Conservation (phyloP, 495 filamentous ascomycete species). For the Penicillium alfredii region DNA sequence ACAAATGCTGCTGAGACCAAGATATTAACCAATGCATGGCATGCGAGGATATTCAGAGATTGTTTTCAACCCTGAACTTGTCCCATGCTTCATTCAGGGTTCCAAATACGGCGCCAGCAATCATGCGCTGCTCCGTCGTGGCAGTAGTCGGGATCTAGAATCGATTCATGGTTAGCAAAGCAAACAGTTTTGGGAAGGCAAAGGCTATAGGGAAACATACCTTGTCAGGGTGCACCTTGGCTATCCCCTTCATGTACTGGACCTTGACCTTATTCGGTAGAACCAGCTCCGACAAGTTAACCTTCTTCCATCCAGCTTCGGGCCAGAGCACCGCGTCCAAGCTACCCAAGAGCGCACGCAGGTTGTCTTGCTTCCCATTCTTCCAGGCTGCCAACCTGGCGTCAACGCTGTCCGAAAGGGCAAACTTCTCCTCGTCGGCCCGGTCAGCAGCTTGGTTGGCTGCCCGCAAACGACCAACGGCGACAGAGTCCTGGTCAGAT, state of each 20-base stretch:
- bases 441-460: conserved; percentile 79
- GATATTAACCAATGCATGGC: neutral
- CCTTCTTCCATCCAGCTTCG: conserved; percentile 91
- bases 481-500: conserved; percentile 38
- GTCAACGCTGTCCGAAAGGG: conserved; percentile 77
- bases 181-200: neutral
- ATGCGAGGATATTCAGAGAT: conserved; percentile 21
- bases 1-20: neutral
- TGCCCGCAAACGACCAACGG: conserved; percentile 70
- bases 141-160: conserved; percentile 74
- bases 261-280: conserved; percentile 91
- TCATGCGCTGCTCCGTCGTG: conserved; percentile 91
- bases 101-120: conserved; percentile 83
- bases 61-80: conserved; percentile 90
- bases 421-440: conserved; percentile 88
- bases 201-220: conserved; percentile 51
- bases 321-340: conserved; percentile 88
- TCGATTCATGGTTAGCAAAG: conserved; percentile 2
- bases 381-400: conserved; percentile 72
- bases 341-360: conserved; percentile 82
- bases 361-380: conserved; percentile 83
- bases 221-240: conserved; percentile 97
- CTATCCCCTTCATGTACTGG: conserved; percentile 97
- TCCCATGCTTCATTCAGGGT: conserved; percentile 98
- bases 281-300: conserved; percentile 86